Evolutionary conservation across 73 alveolate genomes (phyloP), one percentile per base, ranked within the genome.

Genomic region (Stentor roeselii): DNA sequence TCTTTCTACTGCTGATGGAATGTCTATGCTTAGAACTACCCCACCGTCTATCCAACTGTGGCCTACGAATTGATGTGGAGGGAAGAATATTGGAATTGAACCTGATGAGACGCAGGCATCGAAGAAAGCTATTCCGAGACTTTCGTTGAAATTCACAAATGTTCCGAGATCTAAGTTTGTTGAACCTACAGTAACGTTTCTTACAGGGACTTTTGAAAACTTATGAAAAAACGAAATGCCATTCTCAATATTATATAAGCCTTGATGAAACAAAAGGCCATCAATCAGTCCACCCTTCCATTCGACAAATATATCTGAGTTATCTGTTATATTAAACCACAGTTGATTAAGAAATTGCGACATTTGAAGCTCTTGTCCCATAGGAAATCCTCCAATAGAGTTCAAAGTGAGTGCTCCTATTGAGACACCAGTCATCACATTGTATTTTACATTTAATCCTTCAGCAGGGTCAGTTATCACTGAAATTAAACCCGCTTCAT

Each of bases 391-490:
- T 3, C 92, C 39, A 4, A 82, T 36, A 40, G 76, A 88, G 0
- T 85, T 92, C 14, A 88, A 89, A 75, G 87, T 90, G 31, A 90
- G 30, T 37, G 96, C 91, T 36, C 96, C 96, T 15, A 84, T 87
- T 11, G 91, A 83, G 35, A 90, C 93, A 27, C 96, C 96, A 21
- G 74, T 78, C 3, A 90, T 80, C n/a, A 90, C 96, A 75, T 90
- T 92, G 59, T 78, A 90, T 58, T 58, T n/a, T 36, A 39, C 83
- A 3, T 83, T 84, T 15, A 74, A 88, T 1, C 41, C 75, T 11
- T 61, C 42, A 0, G 6, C 36, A 75, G 83, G 82, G 75, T 85
- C 82, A 34, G n/a, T n/a, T n/a, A n/a, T n/a, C n/a, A n/a, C n/a
- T n/a, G n/a, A n/a, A n/a, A n/a, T n/a, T n/a, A n/a, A n/a, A n/a